Evolutionary conservation across 108 stramenopile genomes (phyloP).

Genomic region (Parmales sp.): DNA sequence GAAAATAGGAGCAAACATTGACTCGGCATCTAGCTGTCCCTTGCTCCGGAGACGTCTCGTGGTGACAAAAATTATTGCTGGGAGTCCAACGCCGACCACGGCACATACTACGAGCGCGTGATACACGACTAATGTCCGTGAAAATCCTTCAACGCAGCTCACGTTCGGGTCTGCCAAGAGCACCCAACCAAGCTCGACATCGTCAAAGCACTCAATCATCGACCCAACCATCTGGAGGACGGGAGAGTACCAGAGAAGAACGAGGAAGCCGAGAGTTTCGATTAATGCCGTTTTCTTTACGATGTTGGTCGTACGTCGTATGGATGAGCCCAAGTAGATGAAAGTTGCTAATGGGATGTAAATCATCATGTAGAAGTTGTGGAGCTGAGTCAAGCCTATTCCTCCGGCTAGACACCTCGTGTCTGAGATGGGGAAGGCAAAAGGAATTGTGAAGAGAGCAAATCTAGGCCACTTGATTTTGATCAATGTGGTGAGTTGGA

Average conservation of each 20-base stretch:
- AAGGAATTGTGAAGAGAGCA: background rate
- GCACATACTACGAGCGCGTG: background rate
- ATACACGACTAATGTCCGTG: background rate
- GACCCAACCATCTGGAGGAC: conserved; percentile 8
- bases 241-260: conserved; percentile 3
- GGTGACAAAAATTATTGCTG: background rate
- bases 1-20: background rate
- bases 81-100: conserved; percentile 6
- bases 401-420: conserved; percentile 1
- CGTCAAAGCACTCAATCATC: conserved; percentile 2
- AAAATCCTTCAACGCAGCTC: background rate
- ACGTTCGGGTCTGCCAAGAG: conserved; percentile 1
- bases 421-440: background rate
- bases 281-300: background rate
- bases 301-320: background rate
- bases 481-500: background rate
- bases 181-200: background rate
- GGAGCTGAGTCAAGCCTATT: background rate
- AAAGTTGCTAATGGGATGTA: background rate
- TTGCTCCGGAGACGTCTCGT: background rate
- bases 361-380: conserved; percentile 3
- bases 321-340: background rate
- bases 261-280: background rate
- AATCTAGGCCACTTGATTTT: background rate
- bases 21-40: background rate